Base-by-base conservation (phyloP, 768 basidiomycete species). In the Leucosporidium scottii region DNA sequence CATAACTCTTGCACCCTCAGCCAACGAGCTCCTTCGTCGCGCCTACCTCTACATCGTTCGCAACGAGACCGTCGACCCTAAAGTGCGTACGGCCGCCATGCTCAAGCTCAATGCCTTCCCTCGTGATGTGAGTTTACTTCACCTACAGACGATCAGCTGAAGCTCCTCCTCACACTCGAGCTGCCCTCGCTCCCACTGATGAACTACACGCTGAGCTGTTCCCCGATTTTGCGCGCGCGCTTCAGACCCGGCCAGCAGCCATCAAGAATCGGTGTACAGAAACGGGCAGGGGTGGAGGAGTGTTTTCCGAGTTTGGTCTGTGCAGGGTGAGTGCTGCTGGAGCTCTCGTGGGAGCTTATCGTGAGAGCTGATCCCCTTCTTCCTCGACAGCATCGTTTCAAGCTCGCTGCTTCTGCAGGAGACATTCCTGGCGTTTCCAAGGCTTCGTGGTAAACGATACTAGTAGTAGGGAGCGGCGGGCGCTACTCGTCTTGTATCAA, bases 1-100 rank as follows among this genome's bases (percentile, higher is more conserved):
- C 13, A 28, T 6, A 34, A 18, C 44, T 34, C 6, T 49, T 4
- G 1, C 17, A 18, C 13, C 36, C 25, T 2, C 81, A 66, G 83
- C 83, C 55, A 86, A 87, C 76, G 94, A 98, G 78, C 82, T 94
- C 57, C 81, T 86, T 34, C 86, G 93, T 25, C 83, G 91, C 55
- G 93, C 94, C 0, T 93, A 94, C 78, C 85, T 97, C 59, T 92
- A 86, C 79, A 89, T 97, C 73, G 92, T 93, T 28, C 85, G 94
- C 67, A 97, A 98, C 80, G 86, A 90, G 77, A 85, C 87, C 2
- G 80, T 97, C n/a, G 87, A 92, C 21, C 82, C 90, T 3, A 87
- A 90, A 76, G 84, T 97, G 57, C 89, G 94, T 64, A 90, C 93
- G 78, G 90, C 93, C 73, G 94, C 94, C 21, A 93, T 96, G 78